Evolutionary conservation across 768 basidiomycete species (phyloP).

Genomic region (Cytidiella melzeri): DNA sequence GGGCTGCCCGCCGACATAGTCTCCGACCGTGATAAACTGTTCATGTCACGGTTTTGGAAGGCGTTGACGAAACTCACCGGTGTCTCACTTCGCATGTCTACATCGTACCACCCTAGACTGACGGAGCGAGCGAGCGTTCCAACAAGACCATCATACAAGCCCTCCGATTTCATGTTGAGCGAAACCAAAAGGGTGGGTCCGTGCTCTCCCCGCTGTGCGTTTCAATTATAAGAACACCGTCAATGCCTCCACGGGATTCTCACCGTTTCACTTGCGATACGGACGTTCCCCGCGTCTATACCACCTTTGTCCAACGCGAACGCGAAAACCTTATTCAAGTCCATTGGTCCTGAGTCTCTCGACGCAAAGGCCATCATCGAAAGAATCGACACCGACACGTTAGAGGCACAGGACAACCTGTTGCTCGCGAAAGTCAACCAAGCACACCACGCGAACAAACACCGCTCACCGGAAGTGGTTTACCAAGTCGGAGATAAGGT

Average conservation of each 20-base stretch:
- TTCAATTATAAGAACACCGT: constrained; percentile 18
- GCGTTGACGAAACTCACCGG: constrained; percentile 17
- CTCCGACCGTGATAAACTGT: too few species aligned
- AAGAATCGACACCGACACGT: constrained; percentile 13
- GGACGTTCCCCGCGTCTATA: constrained; percentile 16
- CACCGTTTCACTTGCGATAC: constrained; percentile 15
- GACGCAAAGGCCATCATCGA: constrained; percentile 1
- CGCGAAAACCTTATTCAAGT: not conserved
- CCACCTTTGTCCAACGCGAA: constrained; percentile 15
- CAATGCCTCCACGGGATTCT: constrained; percentile 17
- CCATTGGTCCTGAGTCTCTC: not conserved
- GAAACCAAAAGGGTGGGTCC: constrained; percentile 14
- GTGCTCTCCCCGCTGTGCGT: constrained; percentile 8
- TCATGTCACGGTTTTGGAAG: constrained; percentile 27
- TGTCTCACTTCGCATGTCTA: constrained; percentile 21
- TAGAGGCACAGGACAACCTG: too few species aligned
- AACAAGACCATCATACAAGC: too few species aligned
- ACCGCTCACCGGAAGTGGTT: constrained; percentile 12
- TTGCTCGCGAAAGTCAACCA: constrained; percentile 24
- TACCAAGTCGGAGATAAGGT: constrained; percentile 30
- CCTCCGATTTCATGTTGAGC: constrained; percentile 12
- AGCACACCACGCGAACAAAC: too few species aligned
- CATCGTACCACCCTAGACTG: constrained; percentile 30
- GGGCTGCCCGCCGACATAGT: constrained; percentile 27
- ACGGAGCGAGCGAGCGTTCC: constrained; percentile 26